These are phyloP conservation scores for Cyberlindnera subsufficiens DNA, from an alignment of 805 yeast species.

Conservation along the genomic window DNA sequence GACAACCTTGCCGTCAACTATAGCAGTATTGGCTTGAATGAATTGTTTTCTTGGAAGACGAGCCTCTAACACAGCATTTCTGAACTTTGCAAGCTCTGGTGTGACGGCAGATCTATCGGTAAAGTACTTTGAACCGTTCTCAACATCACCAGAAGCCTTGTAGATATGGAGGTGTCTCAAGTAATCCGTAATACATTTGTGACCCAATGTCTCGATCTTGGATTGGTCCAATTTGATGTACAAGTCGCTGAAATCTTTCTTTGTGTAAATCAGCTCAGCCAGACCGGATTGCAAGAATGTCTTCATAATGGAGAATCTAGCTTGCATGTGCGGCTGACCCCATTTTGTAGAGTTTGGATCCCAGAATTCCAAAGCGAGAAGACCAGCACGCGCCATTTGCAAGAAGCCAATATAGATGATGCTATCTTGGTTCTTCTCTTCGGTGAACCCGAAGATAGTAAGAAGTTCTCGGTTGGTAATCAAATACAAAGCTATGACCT, in stretches of 20 bases:
- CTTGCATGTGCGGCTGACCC: constrained; percentile 97
- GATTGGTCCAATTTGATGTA: constrained; percentile 51
- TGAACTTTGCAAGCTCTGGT: constrained; percentile 53
- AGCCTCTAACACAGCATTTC: constrained; percentile 63
- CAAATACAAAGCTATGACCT: constrained; percentile 78
- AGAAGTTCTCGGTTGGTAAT: constrained; percentile 63
- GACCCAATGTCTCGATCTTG: constrained; percentile 65
- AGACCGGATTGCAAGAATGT: constrained; percentile 62
- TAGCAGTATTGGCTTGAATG: constrained; percentile 71
- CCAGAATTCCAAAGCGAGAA: constrained; percentile 79
- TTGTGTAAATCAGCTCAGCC: constrained; percentile 44
- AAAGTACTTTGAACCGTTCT: constrained; percentile 58
- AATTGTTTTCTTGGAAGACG: constrained; percentile 81
- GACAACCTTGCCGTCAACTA: constrained; percentile 35
- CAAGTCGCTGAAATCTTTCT: constrained; percentile 48
- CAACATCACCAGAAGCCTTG: constrained; percentile 73
- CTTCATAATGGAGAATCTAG: constrained; percentile 80
- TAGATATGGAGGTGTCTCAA: constrained; percentile 68
- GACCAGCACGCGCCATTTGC: constrained; percentile 85
- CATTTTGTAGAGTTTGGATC: constrained; percentile 76
- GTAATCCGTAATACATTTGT: constrained; percentile 65
- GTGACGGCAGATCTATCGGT: constrained; percentile 63
- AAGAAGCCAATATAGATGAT: constrained; percentile 63
- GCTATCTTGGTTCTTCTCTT: constrained; percentile 53
- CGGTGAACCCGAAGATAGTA: constrained; percentile 64